These are phyloP conservation scores for Umbilicus rupestris DNA, from an alignment of 164 flowering plant species.

Conservation along the genomic window DNA sequence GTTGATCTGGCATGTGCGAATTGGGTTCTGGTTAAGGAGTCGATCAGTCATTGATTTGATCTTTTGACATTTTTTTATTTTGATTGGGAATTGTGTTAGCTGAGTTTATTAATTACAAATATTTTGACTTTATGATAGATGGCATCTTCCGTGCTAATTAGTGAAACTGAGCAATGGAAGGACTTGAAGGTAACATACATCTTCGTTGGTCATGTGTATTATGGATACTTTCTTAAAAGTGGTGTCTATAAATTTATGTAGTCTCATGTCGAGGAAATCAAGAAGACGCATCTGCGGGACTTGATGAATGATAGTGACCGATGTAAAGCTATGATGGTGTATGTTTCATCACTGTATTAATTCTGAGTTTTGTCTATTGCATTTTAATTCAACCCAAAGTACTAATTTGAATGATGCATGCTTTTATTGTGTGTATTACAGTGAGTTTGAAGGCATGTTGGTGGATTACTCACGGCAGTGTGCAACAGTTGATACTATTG, in stretches of 20 bases:
- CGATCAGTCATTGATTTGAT: no score
- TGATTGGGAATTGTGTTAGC: no score
- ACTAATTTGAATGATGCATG: not conserved
- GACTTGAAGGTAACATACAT: conserved; percentile 51
- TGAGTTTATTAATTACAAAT: no score
- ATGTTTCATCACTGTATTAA: conserved; percentile 18
- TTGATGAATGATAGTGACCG: conserved; percentile 59
- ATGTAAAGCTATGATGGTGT: conserved; percentile 81
- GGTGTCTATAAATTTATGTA: conserved; percentile 15
- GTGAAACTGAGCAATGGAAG: conserved; percentile 78
- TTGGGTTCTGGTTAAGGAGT: no score
- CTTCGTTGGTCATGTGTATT: not conserved
- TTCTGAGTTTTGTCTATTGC: not conserved
- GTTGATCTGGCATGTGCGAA: no score
- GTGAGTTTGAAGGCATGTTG: conserved; percentile 75
- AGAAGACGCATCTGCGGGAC: conserved; percentile 73
- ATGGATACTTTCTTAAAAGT: not conserved
- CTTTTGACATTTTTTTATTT: no score
- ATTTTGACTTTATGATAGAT: conserved; percentile 17
- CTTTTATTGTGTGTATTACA: conserved; percentile 8
- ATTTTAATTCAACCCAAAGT: not conserved
- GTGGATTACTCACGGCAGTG: conserved; percentile 84
- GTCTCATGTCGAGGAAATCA: conserved; percentile 74
- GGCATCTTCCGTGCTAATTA: conserved; percentile 60
- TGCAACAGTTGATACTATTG: conserved; percentile 51